These are phyloP conservation scores for Mycocentrospora acerina DNA, from an alignment of 2,329 filamentous ascomycete genomes.

Conservation along the genomic window DNA sequence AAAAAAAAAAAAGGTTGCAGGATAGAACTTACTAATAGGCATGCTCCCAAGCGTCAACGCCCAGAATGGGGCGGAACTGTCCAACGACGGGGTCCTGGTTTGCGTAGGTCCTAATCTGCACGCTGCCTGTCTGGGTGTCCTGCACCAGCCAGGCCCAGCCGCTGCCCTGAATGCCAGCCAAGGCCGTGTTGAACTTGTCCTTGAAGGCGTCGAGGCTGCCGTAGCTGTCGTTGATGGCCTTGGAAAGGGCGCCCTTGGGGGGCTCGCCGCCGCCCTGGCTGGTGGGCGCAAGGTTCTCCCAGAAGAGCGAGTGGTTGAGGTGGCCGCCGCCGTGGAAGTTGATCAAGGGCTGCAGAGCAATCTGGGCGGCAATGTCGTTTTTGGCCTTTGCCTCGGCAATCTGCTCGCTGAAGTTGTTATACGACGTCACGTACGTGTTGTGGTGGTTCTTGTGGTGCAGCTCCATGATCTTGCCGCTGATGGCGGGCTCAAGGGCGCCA, in stretches of 20 bases:
- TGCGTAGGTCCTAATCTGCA: constrained; percentile 69
- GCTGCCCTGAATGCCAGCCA: constrained; percentile 66
- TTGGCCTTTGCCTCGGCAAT: constrained; percentile 59
- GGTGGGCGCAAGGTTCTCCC: constrained; percentile 69
- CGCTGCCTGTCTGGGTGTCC: constrained; percentile 60
- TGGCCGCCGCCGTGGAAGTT: constrained; percentile 70
- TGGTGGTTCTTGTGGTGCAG: constrained; percentile 94
- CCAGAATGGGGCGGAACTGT: constrained; percentile 77
- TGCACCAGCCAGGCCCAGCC: constrained; percentile 67
- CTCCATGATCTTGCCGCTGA: constrained; percentile 94
- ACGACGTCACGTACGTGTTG: constrained; percentile 87
- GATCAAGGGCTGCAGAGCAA: constrained; percentile 59
- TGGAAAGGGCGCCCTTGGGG: constrained; percentile 58
- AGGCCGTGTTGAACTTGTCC: constrained; percentile 63
- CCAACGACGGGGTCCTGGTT: constrained; percentile 91
- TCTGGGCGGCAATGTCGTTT: constrained; percentile 56
- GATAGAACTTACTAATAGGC: constrained; percentile 78
- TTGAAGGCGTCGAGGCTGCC: constrained; percentile 62
- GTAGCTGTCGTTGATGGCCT: constrained; percentile 61
- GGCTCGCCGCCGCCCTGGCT: constrained; percentile 67
- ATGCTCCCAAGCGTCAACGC: constrained; percentile 95
- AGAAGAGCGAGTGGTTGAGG: constrained; percentile 68
- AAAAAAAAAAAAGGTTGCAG: too few relatives aligned
- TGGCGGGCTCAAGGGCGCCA: constrained; percentile 80
- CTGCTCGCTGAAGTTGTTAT: constrained; percentile 78